These are phyloP conservation scores for Erigeron canadensis DNA, from an alignment of 129 eudicot species.

Conservation along the genomic window DNA sequence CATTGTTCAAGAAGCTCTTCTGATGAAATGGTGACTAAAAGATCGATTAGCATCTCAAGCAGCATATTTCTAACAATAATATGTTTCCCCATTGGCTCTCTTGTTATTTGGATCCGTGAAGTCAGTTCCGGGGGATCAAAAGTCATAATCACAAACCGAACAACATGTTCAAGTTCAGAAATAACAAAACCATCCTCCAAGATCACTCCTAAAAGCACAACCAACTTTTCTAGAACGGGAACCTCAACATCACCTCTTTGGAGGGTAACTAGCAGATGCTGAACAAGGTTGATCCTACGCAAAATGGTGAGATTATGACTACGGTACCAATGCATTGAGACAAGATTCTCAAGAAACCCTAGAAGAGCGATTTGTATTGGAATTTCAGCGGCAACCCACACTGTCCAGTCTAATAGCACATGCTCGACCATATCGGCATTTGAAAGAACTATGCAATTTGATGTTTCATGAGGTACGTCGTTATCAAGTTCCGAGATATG, in stretches of 20 bases:
- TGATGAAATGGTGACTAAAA: constrained; percentile 73
- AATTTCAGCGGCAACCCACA: constrained; percentile 91
- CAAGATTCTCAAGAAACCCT: constrained; percentile 91
- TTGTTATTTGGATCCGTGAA: constrained; percentile 50
- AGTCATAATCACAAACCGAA: constrained; percentile 90
- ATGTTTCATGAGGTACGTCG: constrained; percentile 70
- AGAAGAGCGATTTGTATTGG: constrained; percentile 82
- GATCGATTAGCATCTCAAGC: constrained; percentile 96
- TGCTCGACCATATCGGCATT: constrained; percentile 99
- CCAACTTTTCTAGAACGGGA: constrained; percentile 88
- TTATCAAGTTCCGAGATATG: constrained; percentile 84
- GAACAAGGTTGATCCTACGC: constrained; percentile 87
- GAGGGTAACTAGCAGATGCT: constrained; percentile 83
- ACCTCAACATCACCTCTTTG: constrained; percentile 99
- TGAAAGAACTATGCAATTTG: constrained; percentile 93
- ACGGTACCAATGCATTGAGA: constrained; percentile 99
- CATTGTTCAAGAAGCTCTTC: constrained; percentile 92
- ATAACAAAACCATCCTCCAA: constrained; percentile 90
- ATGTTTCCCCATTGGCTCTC: constrained; percentile 98
- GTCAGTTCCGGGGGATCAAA: constrained; percentile 83
- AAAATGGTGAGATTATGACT: constrained; percentile 94
- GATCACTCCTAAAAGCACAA: constrained; percentile 85
- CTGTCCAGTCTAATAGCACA: constrained; percentile 94
- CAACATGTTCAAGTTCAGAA: constrained; percentile 88
- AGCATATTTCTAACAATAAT: constrained; percentile 96